Base-by-base conservation (phyloP, 176 grass and related monocot genomes). In the Carex kokanica region DNA sequence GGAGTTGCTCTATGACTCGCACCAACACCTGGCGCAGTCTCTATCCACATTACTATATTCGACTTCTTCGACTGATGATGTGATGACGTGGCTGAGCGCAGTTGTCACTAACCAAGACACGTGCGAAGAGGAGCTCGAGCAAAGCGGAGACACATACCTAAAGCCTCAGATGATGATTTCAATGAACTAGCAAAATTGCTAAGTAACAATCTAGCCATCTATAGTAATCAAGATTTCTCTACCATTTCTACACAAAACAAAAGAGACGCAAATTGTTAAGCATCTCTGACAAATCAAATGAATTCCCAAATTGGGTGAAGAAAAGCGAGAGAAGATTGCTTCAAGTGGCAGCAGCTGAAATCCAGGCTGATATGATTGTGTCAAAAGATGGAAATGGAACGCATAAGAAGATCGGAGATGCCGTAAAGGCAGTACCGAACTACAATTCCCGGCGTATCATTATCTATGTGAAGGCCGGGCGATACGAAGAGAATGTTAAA, bases 191-290 rank as follows among this genome's bases (percentile, higher is more conserved):
- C 18, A n/a, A 83, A 88, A 65, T 78, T 89, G 41, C 60, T 93
- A 15, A 90, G 88, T 72, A 93, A 93, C 63, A 84, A 85, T 85
- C 84, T 93, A 63, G 91, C 91, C 69, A 93, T 93, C 80, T 93
- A 86, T 87, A 60, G 68, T 27, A 87, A 77, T 62, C 57, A 79
- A 64, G 86, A 87, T 9, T 88, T 88, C 64, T 56, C 86, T 40
- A 71, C 80, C 2, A 21, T 78, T 41, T 87, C 86, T 21, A 86
- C 83, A 81, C 84, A 87, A 41, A 88, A 78, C 36, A 88, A 81
- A 86, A 20, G 57, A 51, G 75, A 32, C 25, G 90, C 43, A 84
- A 59, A 45, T 73, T 92, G 58, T 54, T 92, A 52, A 69, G 57
- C 55, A 84, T 6, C 18, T 25, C 43, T 51, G 55, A 40, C 41